phyloP scores from a whole-genome alignment of 352 stramenopile genomes.

The Pythium oligandrum region DNA sequence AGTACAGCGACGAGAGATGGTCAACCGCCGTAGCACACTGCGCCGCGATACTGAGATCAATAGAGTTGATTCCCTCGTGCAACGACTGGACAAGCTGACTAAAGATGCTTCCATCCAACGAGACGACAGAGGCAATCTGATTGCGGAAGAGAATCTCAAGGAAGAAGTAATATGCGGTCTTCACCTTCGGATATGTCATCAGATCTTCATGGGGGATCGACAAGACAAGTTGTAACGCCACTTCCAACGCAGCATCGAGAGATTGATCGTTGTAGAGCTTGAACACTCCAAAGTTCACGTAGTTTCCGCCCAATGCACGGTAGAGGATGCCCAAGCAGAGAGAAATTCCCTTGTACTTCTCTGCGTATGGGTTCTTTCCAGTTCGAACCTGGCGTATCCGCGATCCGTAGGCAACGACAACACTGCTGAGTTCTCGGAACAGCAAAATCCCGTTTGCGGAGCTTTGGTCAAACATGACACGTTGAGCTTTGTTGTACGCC shows the following conservation, averaged over 20 bases:
- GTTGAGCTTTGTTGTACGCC: conserved; percentile 93
- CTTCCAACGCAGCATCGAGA: conserved; percentile 92
- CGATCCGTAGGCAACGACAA: conserved; percentile 94
- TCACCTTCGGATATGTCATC: conserved; percentile 97
- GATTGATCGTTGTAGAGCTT: conserved; percentile 97
- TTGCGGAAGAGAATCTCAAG: conserved; percentile 98
- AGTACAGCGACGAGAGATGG: conserved; percentile 90
- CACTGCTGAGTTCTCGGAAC: conserved; percentile 94
- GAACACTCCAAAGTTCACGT: conserved; percentile 99
- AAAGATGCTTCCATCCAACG: conserved; percentile 92
- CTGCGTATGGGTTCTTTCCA: conserved; percentile 90
- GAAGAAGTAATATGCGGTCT: conserved; percentile 97
- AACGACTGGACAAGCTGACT: conserved; percentile 95
- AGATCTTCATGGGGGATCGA: conserved; percentile 95
- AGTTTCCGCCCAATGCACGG: conserved; percentile 89
- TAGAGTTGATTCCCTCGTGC: conserved; percentile 83
- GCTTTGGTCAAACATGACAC: conserved; percentile 98
- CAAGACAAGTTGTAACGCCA: conserved; percentile 93
- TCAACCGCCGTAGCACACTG: conserved; percentile 96
- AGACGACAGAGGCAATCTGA: conserved; percentile 93
- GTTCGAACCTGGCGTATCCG: conserved; percentile 81
- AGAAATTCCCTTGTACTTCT: conserved; percentile 97
- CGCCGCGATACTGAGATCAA: conserved; percentile 90
- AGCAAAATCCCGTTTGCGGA: conserved; percentile 97
- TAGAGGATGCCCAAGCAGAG: conserved; percentile 92